Percentiles rank a stretch among this genome's conserved stretches.
phyloP scores from a whole-genome alignment of 2,329 filamentous ascomycete species.

The Colletotrichum costaricense region DNA sequence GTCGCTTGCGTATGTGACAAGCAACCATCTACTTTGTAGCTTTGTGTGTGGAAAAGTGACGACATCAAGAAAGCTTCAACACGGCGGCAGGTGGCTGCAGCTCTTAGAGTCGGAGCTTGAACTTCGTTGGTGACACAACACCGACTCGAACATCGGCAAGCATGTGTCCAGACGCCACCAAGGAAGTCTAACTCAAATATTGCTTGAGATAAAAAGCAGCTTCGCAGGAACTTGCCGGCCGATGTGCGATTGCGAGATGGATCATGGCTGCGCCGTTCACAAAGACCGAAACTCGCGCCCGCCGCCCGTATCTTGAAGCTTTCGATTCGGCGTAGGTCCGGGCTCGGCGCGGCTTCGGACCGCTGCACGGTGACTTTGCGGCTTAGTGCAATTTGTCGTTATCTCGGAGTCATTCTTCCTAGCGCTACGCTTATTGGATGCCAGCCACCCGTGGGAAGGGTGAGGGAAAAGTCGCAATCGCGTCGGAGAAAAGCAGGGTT shows the following conservation, averaged over 20 bases:
- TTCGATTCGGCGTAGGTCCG: slow-evolving; percentile 11
- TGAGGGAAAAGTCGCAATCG: slow-evolving; percentile 20
- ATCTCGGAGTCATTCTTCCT: slow-evolving; percentile 20
- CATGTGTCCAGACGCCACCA: not conserved
- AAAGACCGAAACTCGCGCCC: slow-evolving; percentile 18
- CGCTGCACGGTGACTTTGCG: slow-evolving; percentile 24
- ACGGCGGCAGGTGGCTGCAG: not conserved
- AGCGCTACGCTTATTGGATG: slow-evolving; percentile 23
- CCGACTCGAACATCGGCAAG: not conserved
- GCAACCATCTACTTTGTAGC: not conserved
- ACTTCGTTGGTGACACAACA: slow-evolving; percentile 8
- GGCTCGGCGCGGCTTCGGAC: slow-evolving; percentile 29
- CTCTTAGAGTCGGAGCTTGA: not conserved
- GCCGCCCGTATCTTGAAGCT: slow-evolving; percentile 2
- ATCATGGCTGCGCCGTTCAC: not conserved
- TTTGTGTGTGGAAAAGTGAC: not conserved
- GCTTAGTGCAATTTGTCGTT: slow-evolving; percentile 22
- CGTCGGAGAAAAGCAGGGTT: slow-evolving; percentile 23
- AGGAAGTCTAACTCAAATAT: not conserved
- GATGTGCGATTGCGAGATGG: not conserved
- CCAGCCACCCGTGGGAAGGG: slow-evolving; percentile 2
- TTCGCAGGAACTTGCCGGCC: not conserved
- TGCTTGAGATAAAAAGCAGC: not conserved
- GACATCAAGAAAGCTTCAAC: slow-evolving; percentile 5
- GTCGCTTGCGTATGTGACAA: not conserved